A percentile compares a stretch with the other conserved stretches of the same genome.
Conservation (phyloP, 176 grass and related monocot genomes). For the Saccharum spontaneum region DNA sequence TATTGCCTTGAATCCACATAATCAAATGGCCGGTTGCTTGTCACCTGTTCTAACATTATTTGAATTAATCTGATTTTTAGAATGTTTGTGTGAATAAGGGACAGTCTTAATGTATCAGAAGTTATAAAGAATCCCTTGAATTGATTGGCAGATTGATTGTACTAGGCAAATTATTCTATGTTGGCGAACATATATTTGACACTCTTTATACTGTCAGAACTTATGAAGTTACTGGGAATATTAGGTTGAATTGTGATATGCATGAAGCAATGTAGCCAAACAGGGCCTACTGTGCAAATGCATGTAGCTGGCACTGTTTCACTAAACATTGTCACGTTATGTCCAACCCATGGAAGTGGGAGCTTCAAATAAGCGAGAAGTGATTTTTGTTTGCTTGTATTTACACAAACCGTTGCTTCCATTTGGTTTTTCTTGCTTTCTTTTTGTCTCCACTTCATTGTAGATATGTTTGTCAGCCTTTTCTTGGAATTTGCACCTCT, state of each 20-base stretch:
- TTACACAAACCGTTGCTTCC: not conserved
- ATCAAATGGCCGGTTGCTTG: not conserved
- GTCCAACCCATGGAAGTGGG: too few species aligned
- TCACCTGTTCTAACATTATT: not conserved
- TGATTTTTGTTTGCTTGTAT: not conserved
- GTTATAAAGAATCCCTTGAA: not conserved
- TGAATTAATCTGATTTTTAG: too few species aligned
- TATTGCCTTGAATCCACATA: not conserved
- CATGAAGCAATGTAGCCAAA: too few species aligned
- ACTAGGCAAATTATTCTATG: not conserved
- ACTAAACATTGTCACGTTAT: too few species aligned
- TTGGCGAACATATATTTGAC: not conserved
- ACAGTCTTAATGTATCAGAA: not conserved
- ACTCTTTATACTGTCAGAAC: not conserved
- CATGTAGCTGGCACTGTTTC: not conserved
- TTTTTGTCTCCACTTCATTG: too few species aligned
- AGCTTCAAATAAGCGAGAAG: not conserved
- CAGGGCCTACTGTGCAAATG: not conserved
- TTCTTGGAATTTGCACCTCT: too few species aligned
- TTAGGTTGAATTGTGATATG: too few species aligned
- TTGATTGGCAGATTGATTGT: not conserved
- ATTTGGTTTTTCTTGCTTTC: not conserved
- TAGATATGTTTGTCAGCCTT: too few species aligned
- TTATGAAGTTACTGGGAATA: not conserved
- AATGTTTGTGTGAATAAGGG: not conserved